Base-by-base conservation (phyloP, 345 rosid genomes). In the Citrus maxima region DNA sequence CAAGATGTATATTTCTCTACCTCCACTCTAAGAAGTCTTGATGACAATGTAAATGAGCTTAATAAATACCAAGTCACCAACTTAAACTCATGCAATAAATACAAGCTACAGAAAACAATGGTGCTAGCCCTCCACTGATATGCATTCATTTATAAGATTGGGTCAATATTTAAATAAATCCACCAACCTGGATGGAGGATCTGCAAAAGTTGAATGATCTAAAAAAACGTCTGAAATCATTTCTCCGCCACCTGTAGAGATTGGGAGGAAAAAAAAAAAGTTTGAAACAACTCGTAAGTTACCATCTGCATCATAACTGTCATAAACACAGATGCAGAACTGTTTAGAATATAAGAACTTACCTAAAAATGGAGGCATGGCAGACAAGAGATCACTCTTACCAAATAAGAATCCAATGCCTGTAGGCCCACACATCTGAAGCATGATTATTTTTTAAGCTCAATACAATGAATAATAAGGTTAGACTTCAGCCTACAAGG, bases 371-470 rank as follows among this genome's bases (percentile, higher is more conserved):
- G 98, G 99, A 84, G 98, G 99, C 98, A 96, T 92, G 59, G 84
- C 21, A 42, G 77, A 83, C 81, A 95, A 80, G 77, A 92, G 79
- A 37, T 88, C 95, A 82, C 93, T 87, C 87, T 91, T 93, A 38
- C 95, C 97, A 81, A 90, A 91, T 77, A 96, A 89, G 91, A 95
- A 95, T 76, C 99, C 99, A 74, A 95, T 73, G 95, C 99, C 97
- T 94, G 99, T 95, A 87, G 99, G 99, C 89, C 99, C 98, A 93
- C 96, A 94, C 98, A 96, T 96, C 99, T 96, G 99, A 91, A 92
- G 89, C 89, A 95, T 88, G 96, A 79, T 91, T 91, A 92, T 83
- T 83, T 81, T 90, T 86, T 79, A 84, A 91, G 85, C 85, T 83
- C 84, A 42, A 70, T 74, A 79, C 65, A 84, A 86, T 75, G 75